Evolutionary conservation across 345 rosid species (phyloP).

Genomic region (Acer campestre): DNA sequence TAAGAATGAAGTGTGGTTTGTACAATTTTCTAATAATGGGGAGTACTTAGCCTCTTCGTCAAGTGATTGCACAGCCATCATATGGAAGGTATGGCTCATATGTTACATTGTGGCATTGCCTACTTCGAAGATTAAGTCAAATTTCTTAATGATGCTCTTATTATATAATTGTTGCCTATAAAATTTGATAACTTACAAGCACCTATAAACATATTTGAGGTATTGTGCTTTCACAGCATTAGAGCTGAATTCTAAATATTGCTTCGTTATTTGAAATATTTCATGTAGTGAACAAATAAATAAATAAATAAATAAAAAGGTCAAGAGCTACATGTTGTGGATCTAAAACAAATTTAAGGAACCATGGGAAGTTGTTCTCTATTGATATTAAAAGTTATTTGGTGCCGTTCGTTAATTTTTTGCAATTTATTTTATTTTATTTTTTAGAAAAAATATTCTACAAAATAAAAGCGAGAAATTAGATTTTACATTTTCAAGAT

Average conservation of each 20-base stretch:
- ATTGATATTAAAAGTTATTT: not conserved
- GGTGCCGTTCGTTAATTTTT: too few species aligned
- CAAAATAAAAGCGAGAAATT: too few species aligned
- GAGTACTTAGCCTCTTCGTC: constrained; percentile 88
- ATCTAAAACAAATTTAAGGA: not conserved
- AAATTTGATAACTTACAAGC: not conserved
- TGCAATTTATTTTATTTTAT: too few species aligned
- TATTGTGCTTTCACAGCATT: not conserved
- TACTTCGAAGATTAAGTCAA: not conserved
- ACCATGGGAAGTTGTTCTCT: not conserved
- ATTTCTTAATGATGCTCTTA: not conserved
- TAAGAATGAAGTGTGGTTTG: constrained; percentile 91
- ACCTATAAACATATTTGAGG: not conserved
- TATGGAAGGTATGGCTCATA: constrained; percentile 72
- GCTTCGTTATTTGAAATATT: not conserved
- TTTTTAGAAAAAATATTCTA: too few species aligned
- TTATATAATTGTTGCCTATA: not conserved
- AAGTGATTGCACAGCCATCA: constrained; percentile 87
- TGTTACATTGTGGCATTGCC: not conserved
- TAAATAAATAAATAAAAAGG: not conserved
- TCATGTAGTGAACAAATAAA: not conserved
- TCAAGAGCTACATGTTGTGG: not conserved
- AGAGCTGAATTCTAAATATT: not conserved
- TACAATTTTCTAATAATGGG: constrained; percentile 83
- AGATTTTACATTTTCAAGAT: too few species aligned